These are phyloP conservation scores for Colletotrichum truncatum DNA, from an alignment of 2,329 filamentous ascomycete genomes.

Conservation along the genomic window DNA sequence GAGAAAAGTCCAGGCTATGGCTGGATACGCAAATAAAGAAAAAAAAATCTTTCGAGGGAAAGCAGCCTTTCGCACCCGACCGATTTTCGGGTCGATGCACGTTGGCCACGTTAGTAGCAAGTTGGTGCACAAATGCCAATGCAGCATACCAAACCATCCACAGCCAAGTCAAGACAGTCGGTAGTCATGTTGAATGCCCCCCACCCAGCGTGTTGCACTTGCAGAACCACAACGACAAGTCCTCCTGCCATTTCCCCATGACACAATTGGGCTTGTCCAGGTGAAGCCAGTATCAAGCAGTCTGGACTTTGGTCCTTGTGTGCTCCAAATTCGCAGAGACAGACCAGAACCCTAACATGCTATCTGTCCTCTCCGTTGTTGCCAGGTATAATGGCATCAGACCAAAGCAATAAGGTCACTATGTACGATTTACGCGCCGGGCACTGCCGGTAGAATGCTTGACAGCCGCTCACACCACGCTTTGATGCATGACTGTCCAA, in stretches of 20 bases:
- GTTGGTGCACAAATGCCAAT: neutral
- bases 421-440: slow-evolving; percentile 31
- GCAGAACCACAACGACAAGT: slow-evolving; percentile 14
- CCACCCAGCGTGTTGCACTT: slow-evolving; percentile 20
- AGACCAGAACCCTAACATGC: slow-evolving; percentile 11
- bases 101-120: neutral
- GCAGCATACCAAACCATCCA: slow-evolving; percentile 4
- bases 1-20: neutral
- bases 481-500: neutral
- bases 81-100: neutral
- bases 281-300: neutral
- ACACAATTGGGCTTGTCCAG: neutral
- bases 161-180: neutral
- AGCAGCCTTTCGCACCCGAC: neutral
- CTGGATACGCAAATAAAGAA: slow-evolving; percentile 1
- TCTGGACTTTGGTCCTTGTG: neutral
- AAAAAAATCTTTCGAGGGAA: neutral
- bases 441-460: neutral
- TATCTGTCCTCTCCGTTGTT: slow-evolving; percentile 20
- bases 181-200: neutral
- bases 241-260: neutral
- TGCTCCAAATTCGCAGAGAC: neutral
- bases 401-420: slow-evolving; percentile 22
- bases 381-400: slow-evolving; percentile 8
- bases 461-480: neutral